Conservation (phyloP, 495 filamentous ascomycete genomes). For the Aspergillus campestris region DNA sequence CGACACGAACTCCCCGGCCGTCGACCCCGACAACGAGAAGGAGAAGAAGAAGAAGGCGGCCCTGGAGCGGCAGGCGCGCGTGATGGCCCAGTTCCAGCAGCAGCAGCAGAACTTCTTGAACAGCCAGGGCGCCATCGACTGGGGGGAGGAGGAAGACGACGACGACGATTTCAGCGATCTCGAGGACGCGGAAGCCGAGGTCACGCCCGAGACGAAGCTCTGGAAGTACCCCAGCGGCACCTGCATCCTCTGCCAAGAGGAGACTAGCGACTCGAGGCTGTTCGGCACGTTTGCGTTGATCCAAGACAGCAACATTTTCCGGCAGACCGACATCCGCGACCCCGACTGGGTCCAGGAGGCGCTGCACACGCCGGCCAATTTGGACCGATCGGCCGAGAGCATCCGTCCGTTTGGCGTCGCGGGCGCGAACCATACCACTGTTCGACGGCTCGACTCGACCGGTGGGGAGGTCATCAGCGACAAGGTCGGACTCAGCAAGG, state of each 20-base stretch:
- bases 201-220: conserved; percentile 54
- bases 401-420: conserved; percentile 86
- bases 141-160: conserved; percentile 52
- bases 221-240: conserved; percentile 94
- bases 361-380: conserved; percentile 61
- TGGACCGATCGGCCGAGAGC: conserved; percentile 74
- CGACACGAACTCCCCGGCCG: conserved; percentile 50
- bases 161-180: conserved; percentile 52
- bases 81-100: conserved; percentile 96
- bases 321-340: conserved; percentile 75
- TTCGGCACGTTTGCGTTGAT: conserved; percentile 90
- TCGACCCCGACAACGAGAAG: conserved; percentile 57
- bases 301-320: conserved; percentile 76
- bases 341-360: conserved; percentile 79
- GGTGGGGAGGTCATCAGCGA: conserved; percentile 64
- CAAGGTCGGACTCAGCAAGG: conserved; percentile 77
- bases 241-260: conserved; percentile 94
- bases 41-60: conserved; percentile 86
- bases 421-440: conserved; percentile 66
- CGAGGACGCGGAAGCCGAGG: conserved; percentile 45
- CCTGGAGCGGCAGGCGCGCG: conserved; percentile 74
- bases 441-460: conserved; percentile 65
- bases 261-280: conserved; percentile 78
- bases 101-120: conserved; percentile 92
- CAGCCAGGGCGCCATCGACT: conserved; percentile 75